Evolutionary conservation across 75 land plant genomes (phyloP), one percentile per base, ranked within the genome.

Genomic region (Ceratopteris richardii): DNA sequence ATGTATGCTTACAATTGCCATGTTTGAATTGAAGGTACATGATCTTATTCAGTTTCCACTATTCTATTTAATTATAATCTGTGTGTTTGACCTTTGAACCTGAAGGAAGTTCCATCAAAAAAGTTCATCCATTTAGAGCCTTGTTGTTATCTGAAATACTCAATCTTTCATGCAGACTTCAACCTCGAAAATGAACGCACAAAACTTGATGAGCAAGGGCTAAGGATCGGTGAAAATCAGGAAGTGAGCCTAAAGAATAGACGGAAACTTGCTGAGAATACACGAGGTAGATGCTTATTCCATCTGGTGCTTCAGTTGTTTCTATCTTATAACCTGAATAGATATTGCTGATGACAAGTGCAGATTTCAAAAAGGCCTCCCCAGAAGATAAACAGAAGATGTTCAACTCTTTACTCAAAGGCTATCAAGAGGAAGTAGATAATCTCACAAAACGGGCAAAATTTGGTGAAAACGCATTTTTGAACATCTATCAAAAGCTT

Each of bases 401-500:
- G 63, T 89, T 94, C 64, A 80, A 85, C 39, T 72, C 87, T 10
- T 69, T 94, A 63, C 82, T 94, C 17, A 94, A 83, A 74, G 83
- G 88, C 39, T 94, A 86, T 57, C 98, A 94, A 68, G 98, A 94
- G 68, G 98, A 94, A 71, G 96, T 94, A 67, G 98, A 94, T 65
- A 94, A 94, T 69, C 81, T 94, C 26, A 94, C 98, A n/a, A 94
- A 94, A 71, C 73, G 98, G 67, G 98, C 98, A 33, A 94, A 94
- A 59, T 94, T 82, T 89, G 96, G 96, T 40, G 98, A 94, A 65
- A 94, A 89, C 86, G 87, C 98, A 20, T 94, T 94, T 70, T 79
- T 89, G 39, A 89, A 82, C 63, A 89, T 94, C 62, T 94, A 94
- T 42, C 98, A 94, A 57, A 89, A 89, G 62, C 83, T 94, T 57